Evolutionary conservation across 345 rosid genomes (phyloP).

Genomic region (Rhodomyrtus tomentosa): DNA sequence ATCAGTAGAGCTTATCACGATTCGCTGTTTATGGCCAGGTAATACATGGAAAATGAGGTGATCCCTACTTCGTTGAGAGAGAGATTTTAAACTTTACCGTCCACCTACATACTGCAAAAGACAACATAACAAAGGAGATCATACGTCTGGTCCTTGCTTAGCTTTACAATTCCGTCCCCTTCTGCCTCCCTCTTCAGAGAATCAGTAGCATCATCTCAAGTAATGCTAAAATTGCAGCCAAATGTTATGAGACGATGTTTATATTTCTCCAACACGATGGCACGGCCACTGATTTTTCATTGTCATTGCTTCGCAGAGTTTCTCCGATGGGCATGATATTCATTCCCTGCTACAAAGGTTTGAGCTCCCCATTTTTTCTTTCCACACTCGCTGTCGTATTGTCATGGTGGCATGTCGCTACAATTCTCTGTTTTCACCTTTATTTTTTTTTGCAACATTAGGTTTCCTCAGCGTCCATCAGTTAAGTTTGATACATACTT

Average conservation of each 20-base stretch:
- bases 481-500: neutral
- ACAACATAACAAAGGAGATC: neutral
- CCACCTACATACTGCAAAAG: neutral
- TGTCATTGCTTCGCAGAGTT: conserved; percentile 36
- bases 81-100: neutral
- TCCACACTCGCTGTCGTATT: neutral
- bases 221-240: neutral
- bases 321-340: conserved; percentile 98
- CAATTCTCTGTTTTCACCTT: neutral
- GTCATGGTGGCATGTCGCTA: neutral
- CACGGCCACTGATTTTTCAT: neutral
- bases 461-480: neutral
- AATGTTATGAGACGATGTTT: neutral
- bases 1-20: conserved; percentile 97
- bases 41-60: neutral
- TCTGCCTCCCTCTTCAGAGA: neutral
- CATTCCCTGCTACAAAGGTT: conserved; percentile 96
- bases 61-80: neutral
- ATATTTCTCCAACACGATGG: neutral
- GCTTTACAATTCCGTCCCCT: neutral
- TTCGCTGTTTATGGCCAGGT: conserved; percentile 97
- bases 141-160: neutral
- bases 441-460: neutral
- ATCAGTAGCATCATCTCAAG: neutral
- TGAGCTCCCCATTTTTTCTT: neutral